A percentile compares a stretch with the other conserved stretches of the same genome.
These are phyloP conservation scores for Perkinsus olseni DNA, from an alignment of 169 alveolate genomes.

Conservation along the genomic window DNA sequence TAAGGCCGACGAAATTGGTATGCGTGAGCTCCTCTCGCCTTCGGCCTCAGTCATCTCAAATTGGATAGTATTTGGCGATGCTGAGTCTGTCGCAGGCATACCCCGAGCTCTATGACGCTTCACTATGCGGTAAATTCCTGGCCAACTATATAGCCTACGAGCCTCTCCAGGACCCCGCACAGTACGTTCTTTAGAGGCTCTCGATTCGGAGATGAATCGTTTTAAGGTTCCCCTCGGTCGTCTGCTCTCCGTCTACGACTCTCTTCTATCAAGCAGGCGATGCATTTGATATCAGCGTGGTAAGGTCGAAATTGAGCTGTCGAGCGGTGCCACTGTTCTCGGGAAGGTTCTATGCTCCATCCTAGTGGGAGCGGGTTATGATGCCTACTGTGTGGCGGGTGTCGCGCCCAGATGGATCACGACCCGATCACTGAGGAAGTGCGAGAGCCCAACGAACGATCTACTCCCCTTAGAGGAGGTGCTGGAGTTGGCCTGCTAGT, in stretches of 20 bases:
- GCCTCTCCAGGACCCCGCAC: slow-evolving; percentile 44
- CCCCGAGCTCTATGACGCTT: slow-evolving; percentile 57
- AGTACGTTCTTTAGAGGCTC: slow-evolving; percentile 12
- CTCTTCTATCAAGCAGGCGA: slow-evolving; percentile 66
- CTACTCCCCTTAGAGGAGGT: background rate
- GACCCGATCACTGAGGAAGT: background rate
- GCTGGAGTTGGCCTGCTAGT: background rate
- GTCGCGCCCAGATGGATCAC: slow-evolving; percentile 50
- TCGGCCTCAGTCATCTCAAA: no score
- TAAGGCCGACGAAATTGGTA: slow-evolving; percentile 54
- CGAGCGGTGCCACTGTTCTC: no score
- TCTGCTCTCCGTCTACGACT: slow-evolving; percentile 64
- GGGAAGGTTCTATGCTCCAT: slow-evolving; percentile 47
- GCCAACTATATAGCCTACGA: slow-evolving; percentile 58
- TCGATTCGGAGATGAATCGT: background rate
- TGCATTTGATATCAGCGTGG: slow-evolving; percentile 46
- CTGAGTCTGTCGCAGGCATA: slow-evolving; percentile 25
- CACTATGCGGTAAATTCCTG: slow-evolving; percentile 50
- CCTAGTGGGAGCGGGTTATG: slow-evolving; percentile 58
- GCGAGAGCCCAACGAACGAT: background rate
- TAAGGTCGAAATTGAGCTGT: background rate
- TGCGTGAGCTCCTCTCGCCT: background rate
- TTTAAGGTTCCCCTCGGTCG: slow-evolving; percentile 37
- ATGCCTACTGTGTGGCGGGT: slow-evolving; percentile 67
- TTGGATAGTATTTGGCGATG: no score